phyloP scores from a whole-genome alignment of 1,284 basidiomycete genomes.

The Marasmius oreades region DNA sequence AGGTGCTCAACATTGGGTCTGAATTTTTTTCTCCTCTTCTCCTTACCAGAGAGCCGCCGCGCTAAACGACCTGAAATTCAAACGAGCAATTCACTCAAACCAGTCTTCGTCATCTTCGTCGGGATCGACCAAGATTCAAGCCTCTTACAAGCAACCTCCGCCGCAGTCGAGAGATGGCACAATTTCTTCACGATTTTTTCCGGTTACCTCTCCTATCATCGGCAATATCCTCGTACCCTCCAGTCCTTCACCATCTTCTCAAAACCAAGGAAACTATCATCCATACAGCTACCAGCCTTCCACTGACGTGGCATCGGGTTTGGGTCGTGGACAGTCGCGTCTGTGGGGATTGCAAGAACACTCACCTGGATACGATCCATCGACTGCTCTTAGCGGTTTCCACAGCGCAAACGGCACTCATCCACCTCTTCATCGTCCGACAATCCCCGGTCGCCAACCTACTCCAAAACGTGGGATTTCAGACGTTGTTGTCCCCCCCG shows the following conservation, averaged over 20 bases:
- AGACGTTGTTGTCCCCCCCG: slow-evolving; percentile 45
- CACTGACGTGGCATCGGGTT: slow-evolving; percentile 42
- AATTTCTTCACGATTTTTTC: slow-evolving; percentile 41
- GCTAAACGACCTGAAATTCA: slow-evolving; percentile 58
- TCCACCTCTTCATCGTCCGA: slow-evolving; percentile 46
- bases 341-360: slow-evolving; percentile 34
- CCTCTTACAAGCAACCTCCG: slow-evolving; percentile 14
- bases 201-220: slow-evolving; percentile 28
- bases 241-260: slow-evolving; percentile 51
- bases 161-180: slow-evolving; percentile 57
- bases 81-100: slow-evolving; percentile 33
- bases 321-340: slow-evolving; percentile 33
- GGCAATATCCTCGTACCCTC: slow-evolving; percentile 72
- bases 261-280: slow-evolving; percentile 31
- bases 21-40: slow-evolving; percentile 19
- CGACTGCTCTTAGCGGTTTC: slow-evolving; percentile 61
- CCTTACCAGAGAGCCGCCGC: slow-evolving; percentile 44
- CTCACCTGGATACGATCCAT: slow-evolving; percentile 43
- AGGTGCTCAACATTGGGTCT: slow-evolving; percentile 9
- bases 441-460: slow-evolving; percentile 49
- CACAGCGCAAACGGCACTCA: slow-evolving; percentile 35
- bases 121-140: slow-evolving; percentile 17
- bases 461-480: slow-evolving; percentile 57
- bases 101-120: slow-evolving; percentile 30
- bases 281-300: slow-evolving; percentile 28